Evolutionary conservation across 176 grass and related monocot species (phyloP).

Genomic region (Poa pratensis): DNA sequence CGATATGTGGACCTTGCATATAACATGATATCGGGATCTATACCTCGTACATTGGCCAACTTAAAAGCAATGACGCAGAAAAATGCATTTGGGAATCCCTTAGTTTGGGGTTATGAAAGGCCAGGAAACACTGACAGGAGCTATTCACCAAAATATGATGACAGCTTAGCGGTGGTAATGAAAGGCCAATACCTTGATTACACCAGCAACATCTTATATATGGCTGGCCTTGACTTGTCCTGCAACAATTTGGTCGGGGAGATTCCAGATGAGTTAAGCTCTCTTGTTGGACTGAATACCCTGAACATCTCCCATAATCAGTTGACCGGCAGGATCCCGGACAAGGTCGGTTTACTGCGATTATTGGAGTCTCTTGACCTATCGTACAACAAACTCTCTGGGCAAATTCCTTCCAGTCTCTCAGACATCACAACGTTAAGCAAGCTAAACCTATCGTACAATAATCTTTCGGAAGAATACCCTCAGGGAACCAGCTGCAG

Average conservation of each 20-base stretch:
- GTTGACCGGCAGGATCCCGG: slow-evolving; percentile 33
- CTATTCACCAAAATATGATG: background rate
- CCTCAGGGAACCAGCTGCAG: slow-evolving; percentile 20
- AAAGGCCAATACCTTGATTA: slow-evolving; percentile 33
- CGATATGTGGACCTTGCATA: background rate
- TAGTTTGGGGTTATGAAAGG: background rate
- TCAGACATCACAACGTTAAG: background rate
- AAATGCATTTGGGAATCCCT: background rate
- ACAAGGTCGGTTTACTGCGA: slow-evolving; percentile 3
- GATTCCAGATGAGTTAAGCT: slow-evolving; percentile 26
- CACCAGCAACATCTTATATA: background rate
- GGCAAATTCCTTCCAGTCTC: slow-evolving; percentile 13
- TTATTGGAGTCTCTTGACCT: slow-evolving; percentile 52
- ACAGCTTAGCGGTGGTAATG: background rate
- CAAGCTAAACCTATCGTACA: slow-evolving; percentile 39
- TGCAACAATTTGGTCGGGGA: slow-evolving; percentile 41
- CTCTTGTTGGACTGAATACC: background rate
- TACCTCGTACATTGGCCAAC: background rate
- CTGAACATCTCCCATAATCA: slow-evolving; percentile 51
- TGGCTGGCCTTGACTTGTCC: slow-evolving; percentile 41
- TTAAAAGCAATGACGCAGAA: background rate
- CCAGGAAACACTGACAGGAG: background rate
- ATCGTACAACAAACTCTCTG: slow-evolving; percentile 33
- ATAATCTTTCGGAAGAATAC: slow-evolving; percentile 52
- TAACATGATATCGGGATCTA: background rate